Evolutionary conservation across 2,329 filamentous ascomycete genomes (phyloP).

Genomic region (Emydomyces testavorans): DNA sequence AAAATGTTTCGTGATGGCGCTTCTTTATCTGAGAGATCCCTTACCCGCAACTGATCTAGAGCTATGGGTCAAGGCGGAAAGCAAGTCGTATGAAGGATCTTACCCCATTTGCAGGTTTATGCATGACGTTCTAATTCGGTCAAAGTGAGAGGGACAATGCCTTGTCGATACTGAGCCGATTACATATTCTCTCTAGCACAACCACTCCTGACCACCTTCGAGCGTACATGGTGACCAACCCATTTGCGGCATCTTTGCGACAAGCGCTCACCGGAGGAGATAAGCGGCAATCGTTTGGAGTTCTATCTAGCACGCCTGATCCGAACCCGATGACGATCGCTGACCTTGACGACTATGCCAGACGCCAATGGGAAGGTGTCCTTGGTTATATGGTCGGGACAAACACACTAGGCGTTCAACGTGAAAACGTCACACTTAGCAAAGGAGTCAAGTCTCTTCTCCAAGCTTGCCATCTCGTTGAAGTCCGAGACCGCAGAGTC

Average conservation of each 20-base stretch:
- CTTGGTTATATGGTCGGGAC: constrained; percentile 79
- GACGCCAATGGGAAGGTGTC: constrained; percentile 88
- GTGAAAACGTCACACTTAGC: constrained; percentile 46
- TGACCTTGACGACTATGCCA: constrained; percentile 74
- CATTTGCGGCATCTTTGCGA: constrained; percentile 73
- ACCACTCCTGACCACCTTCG: constrained; percentile 49
- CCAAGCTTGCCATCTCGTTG: constrained; percentile 67
- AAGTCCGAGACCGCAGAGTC: constrained; percentile 44
- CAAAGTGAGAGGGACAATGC: constrained; percentile 69
- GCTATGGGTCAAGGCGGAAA: constrained; percentile 65
- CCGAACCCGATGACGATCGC: constrained; percentile 54
- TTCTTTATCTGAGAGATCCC: constrained; percentile 79
- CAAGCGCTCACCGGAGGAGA: constrained; percentile 81
- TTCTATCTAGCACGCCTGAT: constrained; percentile 58
- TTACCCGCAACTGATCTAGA: constrained; percentile 73
- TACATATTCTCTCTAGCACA: constrained; percentile 72
- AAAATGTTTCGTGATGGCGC: constrained; percentile 89
- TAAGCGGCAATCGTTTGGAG: constrained; percentile 76
- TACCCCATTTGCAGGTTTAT: neutral
- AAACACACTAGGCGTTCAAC: constrained; percentile 38
- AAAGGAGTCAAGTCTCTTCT: constrained; percentile 75
- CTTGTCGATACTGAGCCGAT: constrained; percentile 63
- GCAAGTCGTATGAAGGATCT: constrained; percentile 39
- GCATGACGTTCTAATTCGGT: neutral
- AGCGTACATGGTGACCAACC: constrained; percentile 64